These are phyloP conservation scores for Phytophthora tubulina DNA, from an alignment of 352 stramenopile genomes.

Conservation along the genomic window DNA sequence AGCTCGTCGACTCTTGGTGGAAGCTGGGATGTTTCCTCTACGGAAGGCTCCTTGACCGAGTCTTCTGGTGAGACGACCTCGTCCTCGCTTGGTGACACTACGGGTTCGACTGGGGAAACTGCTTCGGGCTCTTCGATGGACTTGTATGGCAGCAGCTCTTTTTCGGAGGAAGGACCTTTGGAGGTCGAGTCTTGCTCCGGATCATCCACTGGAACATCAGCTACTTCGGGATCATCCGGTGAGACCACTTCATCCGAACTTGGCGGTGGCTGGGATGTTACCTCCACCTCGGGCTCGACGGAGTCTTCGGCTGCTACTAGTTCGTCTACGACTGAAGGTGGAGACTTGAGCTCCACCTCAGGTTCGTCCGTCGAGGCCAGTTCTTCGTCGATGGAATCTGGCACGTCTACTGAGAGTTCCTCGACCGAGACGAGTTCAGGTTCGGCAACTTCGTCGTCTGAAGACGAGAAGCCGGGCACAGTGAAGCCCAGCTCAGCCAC, in stretches of 20 bases:
- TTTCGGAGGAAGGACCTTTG: constrained; percentile 6
- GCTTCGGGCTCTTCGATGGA: constrained; percentile 14
- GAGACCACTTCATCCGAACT: constrained; percentile 12
- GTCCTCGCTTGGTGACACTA: constrained; percentile 12
- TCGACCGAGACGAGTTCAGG: constrained; percentile 22
- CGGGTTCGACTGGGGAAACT: background rate
- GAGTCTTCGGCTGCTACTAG: background rate
- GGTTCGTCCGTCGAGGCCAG: background rate
- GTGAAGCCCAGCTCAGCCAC: constrained; percentile 47
- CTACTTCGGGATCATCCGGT: constrained; percentile 6
- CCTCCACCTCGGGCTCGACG: constrained; percentile 7
- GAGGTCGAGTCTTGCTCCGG: constrained; percentile 17
- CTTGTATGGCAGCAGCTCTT: background rate
- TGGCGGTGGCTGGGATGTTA: constrained; percentile 9
- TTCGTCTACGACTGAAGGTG: constrained; percentile 1
- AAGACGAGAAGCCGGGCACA: constrained; percentile 30
- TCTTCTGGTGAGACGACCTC: constrained; percentile 12
- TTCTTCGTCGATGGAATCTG: constrained; percentile 3
- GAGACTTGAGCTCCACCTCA: background rate
- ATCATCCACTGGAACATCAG: constrained; percentile 15
- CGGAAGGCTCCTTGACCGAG: constrained; percentile 15
- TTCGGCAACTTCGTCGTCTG: constrained; percentile 10
- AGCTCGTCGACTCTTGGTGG: constrained; percentile 19
- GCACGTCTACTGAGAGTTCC: constrained; percentile 5
- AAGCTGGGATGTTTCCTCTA: constrained; percentile 15